phyloP scores from a whole-genome alignment of 768 basidiomycete genomes.

The Auricularia auricula-judae region DNA sequence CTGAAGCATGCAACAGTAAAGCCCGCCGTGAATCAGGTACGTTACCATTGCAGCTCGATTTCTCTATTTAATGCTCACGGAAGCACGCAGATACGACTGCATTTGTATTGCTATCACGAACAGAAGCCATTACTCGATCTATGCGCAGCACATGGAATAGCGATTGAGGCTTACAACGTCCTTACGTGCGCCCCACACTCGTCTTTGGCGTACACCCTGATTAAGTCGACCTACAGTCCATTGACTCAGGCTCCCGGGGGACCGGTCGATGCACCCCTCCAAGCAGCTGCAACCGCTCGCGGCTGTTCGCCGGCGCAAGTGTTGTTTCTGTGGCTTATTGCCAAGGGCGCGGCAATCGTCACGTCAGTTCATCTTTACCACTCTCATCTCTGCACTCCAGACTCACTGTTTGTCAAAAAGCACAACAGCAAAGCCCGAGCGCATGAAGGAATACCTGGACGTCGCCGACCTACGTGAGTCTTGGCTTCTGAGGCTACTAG shows the following conservation, averaged over 20 bases:
- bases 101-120: slow-evolving; percentile 54
- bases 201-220: neutral
- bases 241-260: slow-evolving; percentile 50
- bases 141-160: slow-evolving; percentile 44
- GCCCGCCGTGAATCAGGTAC: slow-evolving; percentile 59
- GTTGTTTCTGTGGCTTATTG: slow-evolving; percentile 59
- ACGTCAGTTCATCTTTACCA: slow-evolving; percentile 30
- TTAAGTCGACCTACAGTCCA: slow-evolving; percentile 29
- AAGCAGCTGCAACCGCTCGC: slow-evolving; percentile 38
- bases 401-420: neutral
- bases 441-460: slow-evolving; percentile 56
- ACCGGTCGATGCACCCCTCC: slow-evolving; percentile 50
- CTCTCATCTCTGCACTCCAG: neutral
- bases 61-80: neutral
- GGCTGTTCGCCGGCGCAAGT: slow-evolving; percentile 52
- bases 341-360: slow-evolving; percentile 53
- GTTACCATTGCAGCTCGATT: slow-evolving; percentile 4
- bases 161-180: slow-evolving; percentile 61
- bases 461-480: slow-evolving; percentile 51
- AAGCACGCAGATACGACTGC: slow-evolving; percentile 42
- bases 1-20: slow-evolving; percentile 49
- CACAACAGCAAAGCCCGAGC: slow-evolving; percentile 46
- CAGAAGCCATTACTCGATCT: slow-evolving; percentile 49
- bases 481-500: neutral
- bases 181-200: slow-evolving; percentile 36